Percentiles rank a stretch among this genome's conserved stretches.
phyloP scores from a whole-genome alignment of 371 early-diverging fungal species.

The Nematocida sp. region DNA sequence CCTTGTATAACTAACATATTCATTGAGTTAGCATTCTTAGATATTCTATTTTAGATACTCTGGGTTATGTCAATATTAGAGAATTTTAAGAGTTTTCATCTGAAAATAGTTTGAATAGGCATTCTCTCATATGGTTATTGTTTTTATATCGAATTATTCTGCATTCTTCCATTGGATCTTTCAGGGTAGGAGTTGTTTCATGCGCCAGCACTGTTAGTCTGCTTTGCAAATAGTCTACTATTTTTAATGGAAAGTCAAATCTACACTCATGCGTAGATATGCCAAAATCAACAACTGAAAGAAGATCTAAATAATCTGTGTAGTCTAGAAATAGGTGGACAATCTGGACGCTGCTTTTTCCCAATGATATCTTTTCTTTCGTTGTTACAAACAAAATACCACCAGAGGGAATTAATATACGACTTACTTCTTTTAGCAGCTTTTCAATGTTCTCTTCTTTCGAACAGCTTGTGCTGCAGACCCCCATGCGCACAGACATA shows the following conservation, averaged over 20 bases:
- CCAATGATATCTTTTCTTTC: constrained; percentile 16
- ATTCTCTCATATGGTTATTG: background rate
- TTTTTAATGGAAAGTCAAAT: constrained; percentile 52
- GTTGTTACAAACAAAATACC: constrained; percentile 47
- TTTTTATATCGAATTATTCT: constrained; percentile 26
- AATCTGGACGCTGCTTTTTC: constrained; percentile 12
- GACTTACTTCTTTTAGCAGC: constrained; percentile 9
- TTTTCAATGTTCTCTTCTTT: constrained; percentile 35
- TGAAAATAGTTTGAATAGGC: background rate
- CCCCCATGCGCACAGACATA: background rate
- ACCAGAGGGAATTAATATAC: background rate
- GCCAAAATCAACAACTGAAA: constrained; percentile 43
- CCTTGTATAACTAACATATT: too few relatives aligned
- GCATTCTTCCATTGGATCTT: background rate
- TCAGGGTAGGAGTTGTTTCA: background rate
- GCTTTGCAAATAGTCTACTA: constrained; percentile 43
- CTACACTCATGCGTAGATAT: constrained; percentile 50
- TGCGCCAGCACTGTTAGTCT: constrained; percentile 33
- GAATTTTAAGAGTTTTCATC: too few relatives aligned
- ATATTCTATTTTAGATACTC: too few relatives aligned
- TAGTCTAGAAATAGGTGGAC: constrained; percentile 48
- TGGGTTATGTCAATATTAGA: too few relatives aligned
- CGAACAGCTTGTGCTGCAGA: constrained; percentile 57
- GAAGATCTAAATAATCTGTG: constrained; percentile 37
- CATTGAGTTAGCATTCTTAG: too few relatives aligned